Evolutionary conservation across 139 green algal genomes (phyloP).

Genomic region (Coccomyxa sp.): DNA sequence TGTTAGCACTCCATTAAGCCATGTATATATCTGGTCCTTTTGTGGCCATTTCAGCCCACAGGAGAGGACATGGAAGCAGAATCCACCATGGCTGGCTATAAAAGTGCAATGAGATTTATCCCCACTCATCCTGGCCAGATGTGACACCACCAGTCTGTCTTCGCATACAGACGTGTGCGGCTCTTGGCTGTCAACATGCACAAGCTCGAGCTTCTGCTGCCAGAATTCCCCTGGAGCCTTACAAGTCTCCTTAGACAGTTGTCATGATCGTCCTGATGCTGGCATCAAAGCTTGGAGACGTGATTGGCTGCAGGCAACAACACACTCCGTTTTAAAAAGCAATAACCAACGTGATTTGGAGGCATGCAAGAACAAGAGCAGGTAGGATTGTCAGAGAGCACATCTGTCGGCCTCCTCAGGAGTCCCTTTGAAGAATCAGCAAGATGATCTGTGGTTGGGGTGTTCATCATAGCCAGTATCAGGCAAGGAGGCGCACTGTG

Average conservation of each 20-base stretch:
- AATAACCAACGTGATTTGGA: background rate
- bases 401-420: background rate
- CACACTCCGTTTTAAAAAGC: background rate
- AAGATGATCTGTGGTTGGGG: background rate
- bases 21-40: no score
- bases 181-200: no score
- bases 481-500: slow-evolving; percentile 6
- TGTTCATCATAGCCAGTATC: background rate
- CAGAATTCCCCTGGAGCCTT: no score
- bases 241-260: background rate
- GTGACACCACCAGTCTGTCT: no score
- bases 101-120: no score
- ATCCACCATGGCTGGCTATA: no score
- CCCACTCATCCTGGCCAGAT: no score
- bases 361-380: background rate
- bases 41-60: no score
- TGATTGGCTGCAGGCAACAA: slow-evolving; percentile 17
- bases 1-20: no score
- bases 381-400: background rate
- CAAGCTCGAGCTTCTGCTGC: no score
- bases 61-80: no score
- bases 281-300: slow-evolving; percentile 30
- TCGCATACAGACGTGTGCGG: no score
- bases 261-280: slow-evolving; percentile 30
- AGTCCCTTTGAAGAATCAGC: background rate